Evolutionary conservation across 129 eudicot species (phyloP), one percentile per base, ranked within the genome.

Genomic region (Arctium minus): DNA sequence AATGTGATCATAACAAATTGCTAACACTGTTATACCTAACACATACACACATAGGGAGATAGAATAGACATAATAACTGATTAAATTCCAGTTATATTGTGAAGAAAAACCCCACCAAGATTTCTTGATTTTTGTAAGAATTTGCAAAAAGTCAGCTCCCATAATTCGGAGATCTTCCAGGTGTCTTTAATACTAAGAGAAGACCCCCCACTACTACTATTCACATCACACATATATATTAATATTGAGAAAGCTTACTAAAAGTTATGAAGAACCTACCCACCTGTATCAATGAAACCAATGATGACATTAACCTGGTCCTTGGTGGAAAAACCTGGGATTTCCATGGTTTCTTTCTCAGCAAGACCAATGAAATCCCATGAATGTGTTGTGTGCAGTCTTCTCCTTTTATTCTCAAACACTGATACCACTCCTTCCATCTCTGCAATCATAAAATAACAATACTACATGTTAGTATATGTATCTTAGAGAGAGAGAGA

Each of bases 401-500:
- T 87, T 79, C 98, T 87, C 77, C 56, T 89, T 22, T 36, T 87
- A 50, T 93, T 93, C 74, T 91, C 92, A 56, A 93, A 93, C 8
- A 93, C 98, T 10, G 98, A 93, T 78, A 93, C 92, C 35, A 93
- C 98, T 32, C 92, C 98, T n/a, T 92, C 91, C 98, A 91, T 93
- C 75, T 89, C 98, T 93, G 94, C 77, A 81, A 44, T 80, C 4
- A 78, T 50, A 37, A 40, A 53, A 78, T 53, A 78, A 7, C 56
- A 42, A 75, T 32, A 13, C 29, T 68, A 56, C 29, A 56, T 1
- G 30, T 40, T 4, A 32, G 12, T 74, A 74, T 29, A 15, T 82
- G 29, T 36, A 12, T 74, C 4, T 30, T 38, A 67, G 2, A 53
- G 13, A 1, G 17, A 79, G 29, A 71, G 56, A 81, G 38, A 68